phyloP scores from a whole-genome alignment of 495 filamentous ascomycete species.

The Hyaloscypha finlandica region DNA sequence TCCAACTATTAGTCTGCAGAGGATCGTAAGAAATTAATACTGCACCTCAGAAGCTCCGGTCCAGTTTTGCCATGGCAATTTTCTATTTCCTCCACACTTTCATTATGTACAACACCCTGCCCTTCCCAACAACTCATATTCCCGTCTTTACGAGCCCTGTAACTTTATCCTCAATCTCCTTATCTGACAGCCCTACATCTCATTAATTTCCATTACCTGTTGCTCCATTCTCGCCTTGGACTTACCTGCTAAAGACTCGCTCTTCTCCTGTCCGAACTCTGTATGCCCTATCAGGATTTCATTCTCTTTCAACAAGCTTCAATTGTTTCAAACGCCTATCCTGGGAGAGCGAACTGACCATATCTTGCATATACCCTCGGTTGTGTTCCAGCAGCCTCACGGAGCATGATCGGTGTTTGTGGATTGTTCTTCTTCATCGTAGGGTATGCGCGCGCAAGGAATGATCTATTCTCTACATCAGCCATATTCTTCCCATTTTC shows the following conservation, averaged over 20 bases:
- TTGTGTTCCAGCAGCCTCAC: slow-evolving; percentile 79
- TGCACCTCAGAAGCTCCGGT: background rate
- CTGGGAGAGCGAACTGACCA: slow-evolving; percentile 56
- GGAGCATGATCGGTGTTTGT: slow-evolving; percentile 87
- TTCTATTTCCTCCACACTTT: background rate
- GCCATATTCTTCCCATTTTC: background rate
- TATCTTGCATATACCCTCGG: slow-evolving; percentile 92
- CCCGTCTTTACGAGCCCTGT: slow-evolving; percentile 71
- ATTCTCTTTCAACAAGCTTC: background rate
- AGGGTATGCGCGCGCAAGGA: slow-evolving; percentile 89
- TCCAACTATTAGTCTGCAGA: background rate
- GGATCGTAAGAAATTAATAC: background rate
- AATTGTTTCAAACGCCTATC: background rate
- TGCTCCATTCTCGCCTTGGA: background rate
- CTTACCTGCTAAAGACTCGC: slow-evolving; percentile 75
- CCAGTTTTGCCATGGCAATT: background rate
- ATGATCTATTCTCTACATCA: slow-evolving; percentile 59
- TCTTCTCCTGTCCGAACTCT: slow-evolving; percentile 90
- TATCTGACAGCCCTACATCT: slow-evolving; percentile 66
- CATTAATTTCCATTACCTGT: slow-evolving; percentile 13
- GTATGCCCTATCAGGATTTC: slow-evolving; percentile 6
- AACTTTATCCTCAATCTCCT: slow-evolving; percentile 89
- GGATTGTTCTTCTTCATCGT: slow-evolving; percentile 99
- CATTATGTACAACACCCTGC: slow-evolving; percentile 26
- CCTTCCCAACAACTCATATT: slow-evolving; percentile 15